These are phyloP conservation scores for Silene vulgaris DNA, from an alignment of 179 eudicot genomes.

Conservation along the genomic window DNA sequence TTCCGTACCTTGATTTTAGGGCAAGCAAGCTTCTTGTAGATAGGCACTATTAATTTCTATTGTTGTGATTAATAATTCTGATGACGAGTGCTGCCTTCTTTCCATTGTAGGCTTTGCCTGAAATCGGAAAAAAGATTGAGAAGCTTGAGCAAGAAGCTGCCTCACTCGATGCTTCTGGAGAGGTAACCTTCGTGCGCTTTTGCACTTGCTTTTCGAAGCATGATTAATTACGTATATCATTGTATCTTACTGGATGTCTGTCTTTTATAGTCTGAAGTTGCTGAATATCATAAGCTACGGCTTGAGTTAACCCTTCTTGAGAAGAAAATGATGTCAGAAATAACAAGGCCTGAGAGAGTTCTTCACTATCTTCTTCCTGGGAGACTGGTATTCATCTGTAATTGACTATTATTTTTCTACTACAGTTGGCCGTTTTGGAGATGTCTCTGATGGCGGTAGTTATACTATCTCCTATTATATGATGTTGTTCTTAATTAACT, in stretches of 20 bases:
- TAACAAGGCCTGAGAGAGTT: constrained; percentile 86
- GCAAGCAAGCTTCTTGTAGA: constrained; percentile 9
- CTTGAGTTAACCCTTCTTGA: constrained; percentile 74
- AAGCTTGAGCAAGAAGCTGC: constrained; percentile 87
- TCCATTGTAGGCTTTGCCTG: constrained; percentile 74
- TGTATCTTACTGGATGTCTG: constrained; percentile 2
- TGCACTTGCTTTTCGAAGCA: background rate
- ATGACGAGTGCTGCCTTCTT: background rate
- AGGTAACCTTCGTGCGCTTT: constrained; percentile 41
- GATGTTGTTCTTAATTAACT: background rate
- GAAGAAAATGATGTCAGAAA: constrained; percentile 90
- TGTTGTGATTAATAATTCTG: background rate
- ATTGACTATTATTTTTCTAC: background rate
- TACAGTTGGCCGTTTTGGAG: background rate
- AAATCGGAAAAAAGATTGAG: constrained; percentile 69
- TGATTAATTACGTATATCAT: background rate
- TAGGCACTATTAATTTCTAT: constrained; percentile 3
- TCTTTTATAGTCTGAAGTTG: constrained; percentile 62
- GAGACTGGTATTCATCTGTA: constrained; percentile 61
- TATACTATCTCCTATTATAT: background rate
- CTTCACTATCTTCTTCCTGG: constrained; percentile 86
- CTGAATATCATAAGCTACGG: constrained; percentile 75
- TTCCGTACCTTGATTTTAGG: constrained; percentile 17
- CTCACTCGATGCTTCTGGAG: constrained; percentile 84
- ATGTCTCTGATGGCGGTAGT: background rate